Conservation (phyloP, 495 filamentous ascomycete species). For the Penicillium antarcticum region DNA sequence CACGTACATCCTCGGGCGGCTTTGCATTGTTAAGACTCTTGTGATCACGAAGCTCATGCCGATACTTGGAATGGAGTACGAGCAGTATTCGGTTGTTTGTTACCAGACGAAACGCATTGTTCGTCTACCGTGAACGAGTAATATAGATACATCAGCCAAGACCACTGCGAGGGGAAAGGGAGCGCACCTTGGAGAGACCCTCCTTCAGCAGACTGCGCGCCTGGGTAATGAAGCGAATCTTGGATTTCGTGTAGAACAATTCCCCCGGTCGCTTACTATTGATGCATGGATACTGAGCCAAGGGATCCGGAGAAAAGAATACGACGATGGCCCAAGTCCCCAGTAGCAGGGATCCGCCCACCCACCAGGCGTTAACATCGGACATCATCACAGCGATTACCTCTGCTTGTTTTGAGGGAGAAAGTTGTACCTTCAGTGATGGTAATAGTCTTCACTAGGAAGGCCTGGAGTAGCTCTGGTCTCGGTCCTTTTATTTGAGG, state of each 20-base stretch:
- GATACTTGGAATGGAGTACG: background rate
- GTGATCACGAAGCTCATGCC: background rate
- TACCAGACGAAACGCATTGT: background rate
- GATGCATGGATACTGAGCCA: background rate
- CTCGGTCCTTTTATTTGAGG: background rate
- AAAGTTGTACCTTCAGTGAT: background rate
- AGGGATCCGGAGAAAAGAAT: background rate
- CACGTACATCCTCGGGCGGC: background rate
- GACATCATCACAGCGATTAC: background rate
- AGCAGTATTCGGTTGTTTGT: background rate
- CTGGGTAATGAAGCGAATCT: background rate
- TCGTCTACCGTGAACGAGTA: background rate
- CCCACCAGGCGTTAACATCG: background rate
- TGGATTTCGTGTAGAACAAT: background rate
- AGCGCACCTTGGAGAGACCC: background rate
- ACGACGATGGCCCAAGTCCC: background rate
- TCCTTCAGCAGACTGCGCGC: background rate
- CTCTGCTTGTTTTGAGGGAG: background rate
- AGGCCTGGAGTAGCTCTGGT: background rate
- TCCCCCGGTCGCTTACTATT: background rate
- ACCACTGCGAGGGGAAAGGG: background rate
- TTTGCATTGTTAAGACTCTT: background rate
- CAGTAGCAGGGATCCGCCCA: background rate
- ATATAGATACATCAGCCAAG: background rate
- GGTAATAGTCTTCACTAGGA: background rate